Evolutionary conservation across 2,329 filamentous ascomycete genomes (phyloP).

Genomic region (Bipolaris bicolor): DNA sequence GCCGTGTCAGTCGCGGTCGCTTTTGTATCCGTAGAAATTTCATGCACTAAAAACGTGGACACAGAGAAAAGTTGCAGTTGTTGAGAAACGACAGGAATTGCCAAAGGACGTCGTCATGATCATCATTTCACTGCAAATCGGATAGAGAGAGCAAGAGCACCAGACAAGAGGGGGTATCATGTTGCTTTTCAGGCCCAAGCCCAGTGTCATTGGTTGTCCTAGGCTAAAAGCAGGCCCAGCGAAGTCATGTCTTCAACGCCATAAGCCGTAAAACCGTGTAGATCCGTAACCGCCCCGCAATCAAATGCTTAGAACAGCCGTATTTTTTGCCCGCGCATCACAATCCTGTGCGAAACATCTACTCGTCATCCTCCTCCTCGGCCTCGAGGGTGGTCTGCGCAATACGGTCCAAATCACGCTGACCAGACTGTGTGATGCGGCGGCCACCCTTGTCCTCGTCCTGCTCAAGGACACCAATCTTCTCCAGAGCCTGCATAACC

Average conservation of each 20-base stretch:
- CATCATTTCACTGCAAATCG: background rate
- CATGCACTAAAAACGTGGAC: background rate
- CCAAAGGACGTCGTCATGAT: background rate
- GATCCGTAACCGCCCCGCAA: constrained; percentile 36
- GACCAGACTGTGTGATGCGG: constrained; percentile 95
- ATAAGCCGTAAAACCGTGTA: constrained; percentile 45
- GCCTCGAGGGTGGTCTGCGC: constrained; percentile 59
- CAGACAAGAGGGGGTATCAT: constrained; percentile 30
- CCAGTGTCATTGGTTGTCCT: constrained; percentile 44
- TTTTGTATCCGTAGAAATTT: background rate
- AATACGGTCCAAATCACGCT: constrained; percentile 94
- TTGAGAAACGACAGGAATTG: too few relatives aligned
- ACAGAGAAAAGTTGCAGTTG: background rate
- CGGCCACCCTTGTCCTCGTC: constrained; percentile 99
- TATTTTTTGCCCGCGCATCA: constrained; percentile 19
- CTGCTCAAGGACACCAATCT: constrained; percentile 97
- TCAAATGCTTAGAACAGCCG: constrained; percentile 32
- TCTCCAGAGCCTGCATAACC: constrained; percentile 95
- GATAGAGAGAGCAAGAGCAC: background rate
- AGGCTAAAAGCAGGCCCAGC: constrained; percentile 42
- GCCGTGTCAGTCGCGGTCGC: background rate
- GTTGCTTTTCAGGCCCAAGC: constrained; percentile 41
- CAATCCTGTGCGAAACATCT: constrained; percentile 25
- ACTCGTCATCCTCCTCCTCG: constrained; percentile 55
- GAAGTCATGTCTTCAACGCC: constrained; percentile 43